Base-by-base conservation (phyloP, 1,284 basidiomycete species). In the Heterobasidion irregulare region DNA sequence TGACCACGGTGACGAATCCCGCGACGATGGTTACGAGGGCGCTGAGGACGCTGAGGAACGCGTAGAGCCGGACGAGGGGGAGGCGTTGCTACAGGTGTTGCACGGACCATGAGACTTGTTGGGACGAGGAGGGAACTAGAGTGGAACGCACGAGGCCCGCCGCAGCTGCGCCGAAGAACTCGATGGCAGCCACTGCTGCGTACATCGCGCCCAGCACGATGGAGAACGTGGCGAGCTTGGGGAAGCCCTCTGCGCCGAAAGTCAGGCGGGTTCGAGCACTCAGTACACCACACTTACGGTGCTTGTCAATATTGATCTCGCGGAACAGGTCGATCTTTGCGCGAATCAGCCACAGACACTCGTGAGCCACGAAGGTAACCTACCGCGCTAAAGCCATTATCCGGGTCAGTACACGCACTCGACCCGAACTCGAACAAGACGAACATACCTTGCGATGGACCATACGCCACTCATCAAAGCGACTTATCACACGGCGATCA, bases 201-300 rank as follows among this genome's bases (percentile, higher is more conserved):
- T 80, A 85, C 52, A 87, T 54, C 6, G 72, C 68, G 0, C 84
- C 86, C 45, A 87, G 68, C 0, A 82, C 77, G 53, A 90, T 80
- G 16, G 82, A 78, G 57, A 83, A 72, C 0, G 75, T 74, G 2
- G 76, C 79, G 51, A 92, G 71, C 61, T 76, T 76, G 2, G 74
- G 68, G 1, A 74, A 62, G 16, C 70, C 62, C 54, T 77, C 81
- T 82, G 62, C 50, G 13, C 47, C n/a, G 46, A 16, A 41, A 9
- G 1, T 26, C 38, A 52, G 41, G n/a, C 12, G 9, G 15, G n/a
- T 19, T n/a, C 56, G 47, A 50, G 50, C 19, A 41, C 15, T 19
- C 19, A 44, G 45, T 36, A n/a, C 34, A n/a, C 12, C 38, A 8
- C 2, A 73, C 80, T 48, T 64, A 85, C 85, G 68, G 32, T 60